Evolutionary conservation across 805 yeast species (phyloP).

Genomic region (Yamadazyma nakazawae): DNA sequence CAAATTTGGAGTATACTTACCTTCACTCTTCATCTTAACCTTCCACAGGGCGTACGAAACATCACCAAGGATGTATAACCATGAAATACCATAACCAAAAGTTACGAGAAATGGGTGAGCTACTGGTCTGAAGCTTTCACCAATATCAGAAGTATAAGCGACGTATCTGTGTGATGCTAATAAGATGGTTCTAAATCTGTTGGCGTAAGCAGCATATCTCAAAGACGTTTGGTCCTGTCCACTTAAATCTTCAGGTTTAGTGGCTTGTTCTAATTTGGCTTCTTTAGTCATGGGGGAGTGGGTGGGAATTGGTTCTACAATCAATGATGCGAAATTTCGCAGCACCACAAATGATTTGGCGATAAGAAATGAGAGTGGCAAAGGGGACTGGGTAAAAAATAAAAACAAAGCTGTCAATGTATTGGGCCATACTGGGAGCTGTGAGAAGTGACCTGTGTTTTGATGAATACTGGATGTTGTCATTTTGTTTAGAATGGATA

Average conservation of each 20-base stretch:
- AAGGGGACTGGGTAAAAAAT: not conserved
- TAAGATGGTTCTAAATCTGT: slow-evolving; percentile 66
- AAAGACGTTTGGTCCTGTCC: slow-evolving; percentile 24
- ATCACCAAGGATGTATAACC: slow-evolving; percentile 75
- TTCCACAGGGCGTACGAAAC: slow-evolving; percentile 73
- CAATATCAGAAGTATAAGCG: slow-evolving; percentile 84
- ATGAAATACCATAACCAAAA: slow-evolving; percentile 67
- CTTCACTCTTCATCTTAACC: slow-evolving; percentile 62
- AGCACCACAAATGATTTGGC: not conserved
- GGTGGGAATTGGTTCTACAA: not conserved
- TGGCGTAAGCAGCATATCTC: slow-evolving; percentile 83
- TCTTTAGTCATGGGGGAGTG: not conserved
- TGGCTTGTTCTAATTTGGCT: not conserved
- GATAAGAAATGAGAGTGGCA: not conserved
- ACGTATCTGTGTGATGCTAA: slow-evolving; percentile 76
- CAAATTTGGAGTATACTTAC: slow-evolving; percentile 55
- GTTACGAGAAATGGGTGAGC: slow-evolving; percentile 67
- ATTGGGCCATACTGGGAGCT: too few species aligned
- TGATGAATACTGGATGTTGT: too few species aligned
- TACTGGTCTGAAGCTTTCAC: slow-evolving; percentile 82
- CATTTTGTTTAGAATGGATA: too few species aligned
- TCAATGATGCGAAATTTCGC: not conserved
- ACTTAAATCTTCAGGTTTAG: slow-evolving; percentile 1
- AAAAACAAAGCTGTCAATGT: not conserved
- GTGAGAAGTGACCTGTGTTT: too few species aligned